Conservation (phyloP, 1,284 basidiomycete genomes). For the Apiotrichum veenhuisii region DNA sequence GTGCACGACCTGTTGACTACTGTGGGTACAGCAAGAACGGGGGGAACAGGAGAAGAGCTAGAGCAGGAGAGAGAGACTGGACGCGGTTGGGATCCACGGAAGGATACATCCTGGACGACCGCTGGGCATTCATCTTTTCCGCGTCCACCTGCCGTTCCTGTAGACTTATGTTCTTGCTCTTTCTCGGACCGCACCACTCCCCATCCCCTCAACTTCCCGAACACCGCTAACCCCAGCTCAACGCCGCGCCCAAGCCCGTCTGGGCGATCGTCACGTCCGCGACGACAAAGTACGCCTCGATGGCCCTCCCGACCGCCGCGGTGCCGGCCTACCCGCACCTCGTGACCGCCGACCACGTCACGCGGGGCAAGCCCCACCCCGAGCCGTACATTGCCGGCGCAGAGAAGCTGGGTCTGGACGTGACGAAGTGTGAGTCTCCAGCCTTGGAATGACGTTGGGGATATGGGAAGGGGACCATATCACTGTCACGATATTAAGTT, state of each 20-base stretch:
- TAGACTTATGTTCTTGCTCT: too few species aligned
- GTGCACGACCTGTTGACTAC: conserved; percentile 35
- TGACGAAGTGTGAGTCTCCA: conserved; percentile 36
- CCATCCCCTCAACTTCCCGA: background rate
- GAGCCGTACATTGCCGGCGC: conserved; percentile 62
- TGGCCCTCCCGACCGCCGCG: conserved; percentile 60
- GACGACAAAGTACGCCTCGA: conserved; percentile 62
- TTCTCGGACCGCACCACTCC: too few species aligned
- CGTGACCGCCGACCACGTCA: conserved; percentile 70
- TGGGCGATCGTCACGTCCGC: conserved; percentile 83
- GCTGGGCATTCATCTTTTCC: too few species aligned
- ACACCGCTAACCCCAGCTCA: conserved; percentile 52
- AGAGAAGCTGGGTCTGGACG: conserved; percentile 31
- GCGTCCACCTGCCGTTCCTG: too few species aligned
- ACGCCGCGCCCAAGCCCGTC: conserved; percentile 65
- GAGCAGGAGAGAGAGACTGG: background rate
- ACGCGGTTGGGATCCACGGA: too few species aligned
- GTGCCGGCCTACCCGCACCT: conserved; percentile 59
- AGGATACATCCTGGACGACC: too few species aligned
- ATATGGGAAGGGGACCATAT: too few species aligned
- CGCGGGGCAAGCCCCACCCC: conserved; percentile 72
- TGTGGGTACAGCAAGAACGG: conserved; percentile 23
- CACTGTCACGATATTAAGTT: too few species aligned
- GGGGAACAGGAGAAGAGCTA: background rate
- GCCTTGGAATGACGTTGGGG: too few species aligned